Percentiles rank a stretch among this genome's conserved stretches.
phyloP scores from a whole-genome alignment of 148 eudicot genomes.

The Cornus controversa region DNA sequence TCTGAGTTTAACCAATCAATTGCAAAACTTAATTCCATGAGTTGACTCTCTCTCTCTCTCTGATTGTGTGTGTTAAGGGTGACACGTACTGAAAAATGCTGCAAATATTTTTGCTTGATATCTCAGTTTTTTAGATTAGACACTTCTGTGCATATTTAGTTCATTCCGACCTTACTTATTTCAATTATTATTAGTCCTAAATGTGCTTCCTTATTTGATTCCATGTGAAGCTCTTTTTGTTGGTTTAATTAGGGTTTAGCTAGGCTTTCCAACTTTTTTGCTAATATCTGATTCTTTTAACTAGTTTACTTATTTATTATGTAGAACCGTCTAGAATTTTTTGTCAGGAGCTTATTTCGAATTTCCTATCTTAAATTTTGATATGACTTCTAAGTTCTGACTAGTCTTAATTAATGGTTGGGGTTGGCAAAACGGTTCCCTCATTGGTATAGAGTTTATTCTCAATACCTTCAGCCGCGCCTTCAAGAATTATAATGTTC shows the following conservation, averaged over 20 bases:
- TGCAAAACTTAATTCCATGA: not conserved
- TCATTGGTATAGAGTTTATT: not conserved
- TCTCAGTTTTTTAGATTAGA: no score
- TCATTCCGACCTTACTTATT: no score
- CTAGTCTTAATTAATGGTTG: not conserved
- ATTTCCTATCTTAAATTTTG: no score
- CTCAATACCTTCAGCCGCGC: not conserved
- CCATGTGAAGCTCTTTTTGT: not conserved
- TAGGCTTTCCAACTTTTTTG: not conserved
- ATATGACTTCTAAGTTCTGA: not conserved
- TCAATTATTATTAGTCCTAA: no score
- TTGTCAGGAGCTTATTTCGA: no score
- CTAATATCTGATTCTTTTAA: not conserved
- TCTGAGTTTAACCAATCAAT: not conserved
- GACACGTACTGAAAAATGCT: no score
- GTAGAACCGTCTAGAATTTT: no score
- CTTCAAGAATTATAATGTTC: not conserved
- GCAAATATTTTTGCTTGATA: no score
- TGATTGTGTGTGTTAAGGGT: no score
- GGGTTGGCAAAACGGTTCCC: not conserved
- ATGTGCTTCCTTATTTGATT: not conserved
- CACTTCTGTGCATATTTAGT: no score
- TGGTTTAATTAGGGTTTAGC: conserved; percentile 9
- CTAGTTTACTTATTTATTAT: not conserved
- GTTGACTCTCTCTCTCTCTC: not conserved